Base-by-base conservation (phyloP, 2,329 filamentous ascomycete species). In the Teratosphaeria zuluensis region DNA sequence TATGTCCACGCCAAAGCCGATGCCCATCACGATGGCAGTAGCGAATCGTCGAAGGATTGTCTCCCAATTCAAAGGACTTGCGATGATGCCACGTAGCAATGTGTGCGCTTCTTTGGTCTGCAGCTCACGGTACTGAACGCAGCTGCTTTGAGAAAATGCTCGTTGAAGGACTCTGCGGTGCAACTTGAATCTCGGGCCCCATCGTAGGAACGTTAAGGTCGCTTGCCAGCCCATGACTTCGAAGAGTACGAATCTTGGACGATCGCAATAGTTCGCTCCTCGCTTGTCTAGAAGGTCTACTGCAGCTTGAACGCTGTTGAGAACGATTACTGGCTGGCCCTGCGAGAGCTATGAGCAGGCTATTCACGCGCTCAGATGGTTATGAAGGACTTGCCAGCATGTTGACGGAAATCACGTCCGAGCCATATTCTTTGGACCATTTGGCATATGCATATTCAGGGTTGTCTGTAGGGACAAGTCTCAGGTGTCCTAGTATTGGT, bases 161-260 rank as follows among this genome's bases (percentile, higher is more conserved):
- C 73, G 72, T 30, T 71, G 69, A 53, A 78, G 71, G 7, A 76
- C 71, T 63, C 77, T 81, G 11, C 80, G 77, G 55, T 79, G 73
- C 3, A 70, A 54, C 24, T 62, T 61, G 54, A 68, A 31, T 71
- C 71, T 71, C 14, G 72, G 67, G 9, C 73, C 72, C 56, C 73
- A 77, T 58, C 67, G 70, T 1, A 78, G 66, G 59, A 79, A 80
- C 9, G 77, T 77, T 2, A 77, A 69, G 57, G 32, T 77, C 64
- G 16, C 72, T 71, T 72, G 69, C 77, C 77, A 80, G 24, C 77
- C 77, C 75, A 78, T 77, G 53, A 60, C 56, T 35, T 65, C 62
- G 42, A 61, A 61, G 21, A 63, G 58, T 11, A 59, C 60, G 48
- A 70, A 64, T 3, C 58, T 60, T 0, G 75, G 74, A 33, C 75